Evolutionary conservation across 169 alveolate species (phyloP).

Genomic region (Eimeria acervulina): DNA sequence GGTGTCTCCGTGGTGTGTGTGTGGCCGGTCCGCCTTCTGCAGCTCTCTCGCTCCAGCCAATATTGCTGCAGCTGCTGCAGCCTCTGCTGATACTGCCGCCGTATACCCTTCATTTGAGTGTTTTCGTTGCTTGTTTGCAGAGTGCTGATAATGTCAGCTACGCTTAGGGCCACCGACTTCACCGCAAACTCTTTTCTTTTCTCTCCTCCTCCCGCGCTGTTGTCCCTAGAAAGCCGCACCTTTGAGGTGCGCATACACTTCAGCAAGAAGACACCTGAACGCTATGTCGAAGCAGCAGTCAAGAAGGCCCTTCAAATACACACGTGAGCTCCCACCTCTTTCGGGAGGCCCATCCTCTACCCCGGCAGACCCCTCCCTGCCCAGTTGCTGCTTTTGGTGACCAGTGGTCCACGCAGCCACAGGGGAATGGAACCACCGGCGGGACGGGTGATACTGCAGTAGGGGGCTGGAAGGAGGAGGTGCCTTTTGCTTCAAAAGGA

Average conservation of each 20-base stretch:
- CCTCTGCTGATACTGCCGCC: background rate
- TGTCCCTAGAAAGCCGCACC: slow-evolving; percentile 95
- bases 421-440: no score
- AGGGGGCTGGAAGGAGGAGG: no score
- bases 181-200: slow-evolving; percentile 93
- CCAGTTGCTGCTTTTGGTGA: background rate
- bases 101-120: background rate
- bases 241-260: slow-evolving; percentile 95
- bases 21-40: background rate
- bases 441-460: no score
- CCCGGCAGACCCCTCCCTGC: background rate
- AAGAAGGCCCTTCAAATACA: slow-evolving; percentile 89
- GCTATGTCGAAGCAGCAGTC: slow-evolving; percentile 94
- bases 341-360: background rate
- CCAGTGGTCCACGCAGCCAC: background rate
- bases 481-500: no score
- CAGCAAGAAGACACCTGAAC: slow-evolving; percentile 92
- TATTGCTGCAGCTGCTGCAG: background rate
- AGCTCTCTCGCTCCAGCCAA: background rate
- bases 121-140: slow-evolving; percentile 85
- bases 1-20: background rate
- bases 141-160: slow-evolving; percentile 99
- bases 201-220: slow-evolving; percentile 91
- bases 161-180: slow-evolving; percentile 96
- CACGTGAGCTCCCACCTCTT: slow-evolving; percentile 48